Evolutionary conservation across 352 stramenopile species (phyloP), one percentile per base, ranked within the genome.

Genomic region (Globisporangium solare): DNA sequence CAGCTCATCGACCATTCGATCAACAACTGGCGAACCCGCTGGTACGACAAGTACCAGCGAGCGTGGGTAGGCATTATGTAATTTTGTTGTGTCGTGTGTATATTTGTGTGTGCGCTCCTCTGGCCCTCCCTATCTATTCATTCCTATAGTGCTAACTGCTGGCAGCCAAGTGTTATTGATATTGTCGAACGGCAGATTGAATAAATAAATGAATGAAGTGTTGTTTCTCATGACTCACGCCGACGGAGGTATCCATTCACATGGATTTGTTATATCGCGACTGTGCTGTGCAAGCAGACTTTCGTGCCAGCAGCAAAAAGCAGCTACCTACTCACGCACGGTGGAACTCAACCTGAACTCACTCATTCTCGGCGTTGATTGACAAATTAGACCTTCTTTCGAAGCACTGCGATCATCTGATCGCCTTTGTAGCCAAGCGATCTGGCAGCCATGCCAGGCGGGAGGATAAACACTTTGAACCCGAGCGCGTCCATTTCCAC

Each of bases 31-130:
- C 68, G 84, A 21, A 96, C 87, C 32, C 84, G 84, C 49, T 93
- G 81, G 77, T 97, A 97, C 61, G 89, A 97, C 75, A 90, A 89
- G 67, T 96, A 94, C 59, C 88, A 97, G 71, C 86, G 87, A 56
- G 83, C 80, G 50, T 89, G 73, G 66, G 83, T 94, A 51, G 86
- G 88, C 27, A 96, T 97, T 51, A 63, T 92, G 39, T 96, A 72
- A 68, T 32, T 27, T 56, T 12, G 21, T 50, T 42, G 47, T 35
- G 27, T 35, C 27, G 27, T 35, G 27, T 51, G 3, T n/a, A 11
- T 63, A 20, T 20, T 14, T 46, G n/a, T 43, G 7, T 47, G 24
- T 46, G 50, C 22, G 42, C 22, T 57, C 22, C 24, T 18, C 22
- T 35, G 10, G 27, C 27, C 10, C 27, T 35, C 27, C 27, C 27